Conservation (phyloP, 1,284 basidiomycete genomes). For the Violaceomyces palustris region DNA sequence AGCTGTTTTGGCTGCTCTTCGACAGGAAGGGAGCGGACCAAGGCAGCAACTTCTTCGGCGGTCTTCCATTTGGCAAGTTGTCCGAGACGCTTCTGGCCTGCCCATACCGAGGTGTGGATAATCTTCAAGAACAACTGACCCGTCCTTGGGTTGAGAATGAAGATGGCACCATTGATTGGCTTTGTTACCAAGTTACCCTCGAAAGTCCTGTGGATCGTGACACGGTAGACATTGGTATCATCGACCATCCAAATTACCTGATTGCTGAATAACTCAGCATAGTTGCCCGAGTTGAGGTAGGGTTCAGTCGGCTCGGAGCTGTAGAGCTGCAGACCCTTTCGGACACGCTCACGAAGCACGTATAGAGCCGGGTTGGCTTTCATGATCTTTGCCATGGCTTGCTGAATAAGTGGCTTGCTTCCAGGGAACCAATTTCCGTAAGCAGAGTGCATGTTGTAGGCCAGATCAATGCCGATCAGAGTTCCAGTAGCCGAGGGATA, state of each 20-base stretch:
- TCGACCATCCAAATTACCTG: constrained; percentile 99
- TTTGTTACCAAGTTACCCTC: constrained; percentile 99
- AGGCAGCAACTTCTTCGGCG: constrained; percentile 97
- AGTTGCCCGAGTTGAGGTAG: constrained; percentile 93
- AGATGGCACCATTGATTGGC: constrained; percentile 98
- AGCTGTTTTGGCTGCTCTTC: constrained; percentile 99
- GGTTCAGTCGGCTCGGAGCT: constrained; percentile 99
- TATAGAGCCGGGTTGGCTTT: constrained; percentile 97
- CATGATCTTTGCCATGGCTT: constrained; percentile 99
- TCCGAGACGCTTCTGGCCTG: constrained; percentile 98
- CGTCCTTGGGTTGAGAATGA: constrained; percentile 98
- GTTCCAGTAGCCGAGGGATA: constrained; percentile 97
- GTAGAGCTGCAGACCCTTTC: constrained; percentile 96
- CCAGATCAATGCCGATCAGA: constrained; percentile 95
- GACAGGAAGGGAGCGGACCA: constrained; percentile 92
- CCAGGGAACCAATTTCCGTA: constrained; percentile 99
- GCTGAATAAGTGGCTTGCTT: constrained; percentile 93
- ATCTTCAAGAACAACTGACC: constrained; percentile 98
- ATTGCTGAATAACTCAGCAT: constrained; percentile 97
- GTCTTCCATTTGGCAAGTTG: constrained; percentile 99
- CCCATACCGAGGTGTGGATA: constrained; percentile 99
- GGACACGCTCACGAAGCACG: constrained; percentile 94
- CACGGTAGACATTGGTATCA: constrained; percentile 98
- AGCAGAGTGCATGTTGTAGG: constrained; percentile 97
- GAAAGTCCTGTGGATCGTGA: constrained; percentile 99